Evolutionary conservation across 2,329 filamentous ascomycete species (phyloP).

Genomic region (Penicillium decumbens): DNA sequence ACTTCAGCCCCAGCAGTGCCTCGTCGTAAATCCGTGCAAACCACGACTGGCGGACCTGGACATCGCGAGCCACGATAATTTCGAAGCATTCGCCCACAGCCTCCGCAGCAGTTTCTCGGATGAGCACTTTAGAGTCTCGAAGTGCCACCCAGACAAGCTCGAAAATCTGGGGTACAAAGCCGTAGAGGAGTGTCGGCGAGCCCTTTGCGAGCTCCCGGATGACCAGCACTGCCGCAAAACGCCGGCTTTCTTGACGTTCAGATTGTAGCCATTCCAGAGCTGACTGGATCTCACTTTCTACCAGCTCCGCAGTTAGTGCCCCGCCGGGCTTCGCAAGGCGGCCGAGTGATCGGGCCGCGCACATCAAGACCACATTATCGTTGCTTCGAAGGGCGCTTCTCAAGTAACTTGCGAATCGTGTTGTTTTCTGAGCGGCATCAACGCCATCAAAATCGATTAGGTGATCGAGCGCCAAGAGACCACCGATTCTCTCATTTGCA

Average conservation of each 20-base stretch:
- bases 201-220: slow-evolving; percentile 86
- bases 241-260: slow-evolving; percentile 84
- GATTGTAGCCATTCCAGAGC: slow-evolving; percentile 96
- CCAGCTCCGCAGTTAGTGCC: slow-evolving; percentile 87
- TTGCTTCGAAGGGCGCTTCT: slow-evolving; percentile 83
- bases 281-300: slow-evolving; percentile 94
- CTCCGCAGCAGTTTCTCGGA: slow-evolving; percentile 85
- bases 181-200: slow-evolving; percentile 91
- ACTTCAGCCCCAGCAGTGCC: slow-evolving; percentile 71
- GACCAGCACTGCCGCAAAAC: slow-evolving; percentile 88
- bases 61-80: slow-evolving; percentile 89
- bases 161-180: slow-evolving; percentile 90
- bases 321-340: slow-evolving; percentile 89
- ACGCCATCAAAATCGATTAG: slow-evolving; percentile 96
- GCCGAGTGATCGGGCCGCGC: slow-evolving; percentile 81
- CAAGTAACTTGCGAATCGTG: slow-evolving; percentile 86
- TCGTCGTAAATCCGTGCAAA: slow-evolving; percentile 89
- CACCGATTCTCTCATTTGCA: slow-evolving; percentile 81
- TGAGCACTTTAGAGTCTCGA: slow-evolving; percentile 82
- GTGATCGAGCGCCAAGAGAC: slow-evolving; percentile 84
- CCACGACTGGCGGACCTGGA: slow-evolving; percentile 78
- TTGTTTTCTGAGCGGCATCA: slow-evolving; percentile 88
- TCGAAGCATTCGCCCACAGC: slow-evolving; percentile 93
- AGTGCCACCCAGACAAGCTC: slow-evolving; percentile 95
- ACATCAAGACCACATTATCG: slow-evolving; percentile 84